Evolutionary conservation across 176 grass and related monocot species (phyloP), one percentile per base, ranked within the genome.

Genomic region (Hyparrhenia diplandra): DNA sequence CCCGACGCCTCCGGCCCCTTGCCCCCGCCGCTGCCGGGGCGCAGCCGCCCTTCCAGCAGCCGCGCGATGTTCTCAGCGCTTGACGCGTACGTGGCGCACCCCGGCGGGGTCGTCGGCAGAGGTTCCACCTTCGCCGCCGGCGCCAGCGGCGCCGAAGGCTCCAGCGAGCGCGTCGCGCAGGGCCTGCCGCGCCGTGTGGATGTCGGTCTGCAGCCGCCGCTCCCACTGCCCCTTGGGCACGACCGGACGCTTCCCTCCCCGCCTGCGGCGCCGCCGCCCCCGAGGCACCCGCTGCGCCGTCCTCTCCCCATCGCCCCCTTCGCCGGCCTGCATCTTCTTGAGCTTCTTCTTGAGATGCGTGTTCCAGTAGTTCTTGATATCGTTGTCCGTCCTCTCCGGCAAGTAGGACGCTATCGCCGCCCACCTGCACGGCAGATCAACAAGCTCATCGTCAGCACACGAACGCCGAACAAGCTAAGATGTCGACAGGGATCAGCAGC

Each of bases 281-380:
- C 3, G 58, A 37, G 43, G 45, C 8, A 7, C 27, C 65, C 0
- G 52, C 52, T 6, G 18, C 58, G 0, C 10, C 60, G 34, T 30
- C 81, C 0, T 75, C 35, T 0, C 16, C 65, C 61, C 79, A 14
- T 28, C 79, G 13, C 23, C 81, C 4, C 69, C 82, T 35, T 82
- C 69, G 21, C 59, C 61, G 5, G 59, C 62, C 69, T 98, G 92
- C 71, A 82, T 54, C 79, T 89, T 88, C 86, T 86, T 98, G 27
- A 95, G 88, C 85, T 95, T 98, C 83, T 93, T 93, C 90, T 95
- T 98, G 51, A 98, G 88, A 39, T 95, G 92, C 8, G 96, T 95
- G 86, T 98, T 98, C 96, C 96, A 98, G 86, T 91, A 91, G 84
- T 98, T 98, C 88, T 98, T 98, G 69, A 98, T 95, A 80, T 98